phyloP scores from a whole-genome alignment of 1,284 basidiomycete genomes.

The Sanghuangporus baumii region DNA sequence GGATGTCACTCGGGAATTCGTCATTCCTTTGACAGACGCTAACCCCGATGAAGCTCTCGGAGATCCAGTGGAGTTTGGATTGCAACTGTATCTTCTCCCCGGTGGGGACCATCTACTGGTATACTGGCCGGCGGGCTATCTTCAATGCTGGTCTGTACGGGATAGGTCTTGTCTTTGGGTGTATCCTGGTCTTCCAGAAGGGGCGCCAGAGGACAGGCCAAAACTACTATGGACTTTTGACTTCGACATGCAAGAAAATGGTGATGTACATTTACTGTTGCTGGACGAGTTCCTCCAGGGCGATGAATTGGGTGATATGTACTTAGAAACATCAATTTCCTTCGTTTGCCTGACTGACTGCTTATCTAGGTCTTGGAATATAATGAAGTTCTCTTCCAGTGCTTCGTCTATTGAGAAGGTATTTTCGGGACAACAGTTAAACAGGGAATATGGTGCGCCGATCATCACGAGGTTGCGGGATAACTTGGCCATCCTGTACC shows the following conservation, averaged over 20 bases:
- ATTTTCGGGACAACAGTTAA: not conserved
- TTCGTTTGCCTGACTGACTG: not conserved
- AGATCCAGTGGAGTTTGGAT: slow-evolving; percentile 1
- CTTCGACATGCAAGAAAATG: not conserved
- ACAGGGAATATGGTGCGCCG: not conserved
- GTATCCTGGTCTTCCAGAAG: slow-evolving; percentile 9
- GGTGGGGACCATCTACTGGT: slow-evolving; percentile 1
- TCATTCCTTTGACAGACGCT: not conserved
- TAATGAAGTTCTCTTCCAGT: not conserved
- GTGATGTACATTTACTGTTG: not conserved
- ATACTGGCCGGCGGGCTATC: slow-evolving; percentile 10
- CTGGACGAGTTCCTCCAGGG: not conserved
- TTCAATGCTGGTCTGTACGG: slow-evolving; percentile 11
- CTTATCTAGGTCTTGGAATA: not conserved
- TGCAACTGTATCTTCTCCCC: slow-evolving; percentile 6
- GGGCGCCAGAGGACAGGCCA: not conserved
- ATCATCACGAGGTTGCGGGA: not conserved
- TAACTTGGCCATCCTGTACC: not conserved
- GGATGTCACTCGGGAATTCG: not conserved
- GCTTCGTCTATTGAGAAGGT: not conserved
- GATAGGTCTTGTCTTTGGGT: slow-evolving; percentile 3
- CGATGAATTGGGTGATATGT: not conserved
- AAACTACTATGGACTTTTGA: not conserved
- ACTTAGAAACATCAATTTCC: not conserved
- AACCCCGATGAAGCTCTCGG: slow-evolving; percentile 2